phyloP scores from a whole-genome alignment of 2,329 filamentous ascomycete species.

The Pseudogymnoascus sp. region DNA sequence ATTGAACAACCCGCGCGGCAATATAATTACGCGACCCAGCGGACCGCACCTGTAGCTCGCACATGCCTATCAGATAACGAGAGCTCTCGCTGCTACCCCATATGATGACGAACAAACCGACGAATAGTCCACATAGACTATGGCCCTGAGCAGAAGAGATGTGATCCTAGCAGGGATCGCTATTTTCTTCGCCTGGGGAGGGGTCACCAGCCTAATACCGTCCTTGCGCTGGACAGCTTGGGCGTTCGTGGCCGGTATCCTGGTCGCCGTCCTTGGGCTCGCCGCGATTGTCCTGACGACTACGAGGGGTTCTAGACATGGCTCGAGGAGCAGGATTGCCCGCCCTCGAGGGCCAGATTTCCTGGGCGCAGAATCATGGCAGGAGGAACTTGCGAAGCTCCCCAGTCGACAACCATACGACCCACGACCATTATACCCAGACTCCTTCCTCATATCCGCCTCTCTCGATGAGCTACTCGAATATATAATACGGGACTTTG shows the following conservation, averaged over 20 bases:
- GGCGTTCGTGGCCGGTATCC: slow-evolving; percentile 65
- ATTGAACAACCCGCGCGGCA: not conserved
- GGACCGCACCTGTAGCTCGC: not conserved
- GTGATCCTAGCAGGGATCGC: slow-evolving; percentile 58
- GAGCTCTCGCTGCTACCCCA: slow-evolving; percentile 12
- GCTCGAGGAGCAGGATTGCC: slow-evolving; percentile 33
- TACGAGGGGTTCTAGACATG: slow-evolving; percentile 42
- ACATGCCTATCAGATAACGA: slow-evolving; percentile 7
- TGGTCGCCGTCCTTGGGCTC: slow-evolving; percentile 46
- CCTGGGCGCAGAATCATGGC: slow-evolving; percentile 56
- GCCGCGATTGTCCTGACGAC: slow-evolving; percentile 54
- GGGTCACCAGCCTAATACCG: slow-evolving; percentile 75
- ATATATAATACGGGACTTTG: slow-evolving; percentile 72
- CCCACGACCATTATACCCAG: slow-evolving; percentile 61
- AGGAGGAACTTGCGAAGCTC: slow-evolving; percentile 58
- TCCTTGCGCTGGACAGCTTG: slow-evolving; percentile 76
- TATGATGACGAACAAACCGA: slow-evolving; percentile 25
- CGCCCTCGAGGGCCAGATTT: slow-evolving; percentile 48
- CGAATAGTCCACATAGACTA: slow-evolving; percentile 30
- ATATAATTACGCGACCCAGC: slow-evolving; percentile 7
- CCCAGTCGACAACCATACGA: slow-evolving; percentile 59
- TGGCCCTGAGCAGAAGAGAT: slow-evolving; percentile 69
- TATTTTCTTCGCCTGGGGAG: slow-evolving; percentile 80
- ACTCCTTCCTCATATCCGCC: slow-evolving; percentile 68
- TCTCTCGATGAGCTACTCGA: slow-evolving; percentile 73